Percentiles rank a stretch among this genome's conserved stretches.
Conservation (phyloP, 306 rosid genomes). For the Casuarina glauca region DNA sequence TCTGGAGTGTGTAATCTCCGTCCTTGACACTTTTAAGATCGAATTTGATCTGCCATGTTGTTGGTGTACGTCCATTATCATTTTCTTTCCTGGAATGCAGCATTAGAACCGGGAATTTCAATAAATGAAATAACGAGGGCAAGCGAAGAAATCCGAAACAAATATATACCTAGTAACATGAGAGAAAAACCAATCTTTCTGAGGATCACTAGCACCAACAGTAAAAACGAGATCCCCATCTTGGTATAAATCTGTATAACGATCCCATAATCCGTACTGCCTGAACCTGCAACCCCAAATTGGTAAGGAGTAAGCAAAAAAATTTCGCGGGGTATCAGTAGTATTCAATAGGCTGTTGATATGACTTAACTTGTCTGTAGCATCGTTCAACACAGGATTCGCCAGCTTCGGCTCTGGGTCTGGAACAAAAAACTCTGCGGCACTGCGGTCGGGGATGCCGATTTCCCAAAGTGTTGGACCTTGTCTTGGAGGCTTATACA, state of each 20-base stretch:
- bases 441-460: constrained; percentile 81
- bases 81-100: constrained; percentile 28
- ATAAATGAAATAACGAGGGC: too few species aligned
- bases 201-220: constrained; percentile 27
- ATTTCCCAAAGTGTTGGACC: constrained; percentile 90
- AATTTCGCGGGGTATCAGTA: background rate
- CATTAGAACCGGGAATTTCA: background rate
- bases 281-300: constrained; percentile 34
- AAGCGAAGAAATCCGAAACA: too few species aligned
- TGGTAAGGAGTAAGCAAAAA: background rate
- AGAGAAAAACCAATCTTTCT: constrained; percentile 59
- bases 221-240: constrained; percentile 47
- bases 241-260: constrained; percentile 54
- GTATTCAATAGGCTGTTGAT: too few species aligned
- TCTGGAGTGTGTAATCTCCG: constrained; percentile 63
- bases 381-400: background rate
- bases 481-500: constrained; percentile 67
- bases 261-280: constrained; percentile 31
- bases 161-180: constrained; percentile 45
- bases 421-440: constrained; percentile 65
- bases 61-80: constrained; percentile 33
- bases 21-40: constrained; percentile 19
- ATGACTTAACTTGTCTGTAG: background rate
- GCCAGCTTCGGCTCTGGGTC: constrained; percentile 40
- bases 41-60: constrained; percentile 72